Evolutionary conservation across 257 asterid genomes (phyloP).

Genomic region (Voacanga thouarsii): DNA sequence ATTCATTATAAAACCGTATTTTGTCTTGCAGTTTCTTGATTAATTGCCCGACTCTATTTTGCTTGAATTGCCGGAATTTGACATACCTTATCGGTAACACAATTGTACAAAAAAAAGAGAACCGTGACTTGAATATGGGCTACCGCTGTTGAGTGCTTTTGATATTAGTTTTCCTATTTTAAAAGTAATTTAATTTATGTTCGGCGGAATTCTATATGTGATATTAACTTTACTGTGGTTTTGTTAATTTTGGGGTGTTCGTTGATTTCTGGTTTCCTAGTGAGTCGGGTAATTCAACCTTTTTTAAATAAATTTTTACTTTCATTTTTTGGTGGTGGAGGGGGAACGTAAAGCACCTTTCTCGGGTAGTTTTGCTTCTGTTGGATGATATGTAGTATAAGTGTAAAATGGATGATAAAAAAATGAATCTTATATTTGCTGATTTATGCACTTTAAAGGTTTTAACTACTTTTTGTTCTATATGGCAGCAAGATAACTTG

Average conservation of each 20-base stretch:
- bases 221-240: background rate
- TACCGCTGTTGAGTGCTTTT: background rate
- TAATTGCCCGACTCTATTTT: background rate
- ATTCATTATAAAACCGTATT: background rate
- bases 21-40: background rate
- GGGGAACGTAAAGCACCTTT: background rate
- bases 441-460: background rate
- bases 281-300: too few relatives aligned
- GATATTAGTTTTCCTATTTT: background rate
- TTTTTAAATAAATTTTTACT: too few relatives aligned
- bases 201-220: background rate
- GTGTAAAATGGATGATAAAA: background rate
- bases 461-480: background rate
- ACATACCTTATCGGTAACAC: background rate
- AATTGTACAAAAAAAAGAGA: background rate
- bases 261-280: background rate
- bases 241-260: background rate
- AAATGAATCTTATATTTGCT: background rate
- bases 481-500: slow-evolving; percentile 15
- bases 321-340: background rate
- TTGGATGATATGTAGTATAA: background rate
- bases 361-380: background rate
- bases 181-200: background rate
- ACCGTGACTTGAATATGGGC: background rate
- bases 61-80: background rate